Evolutionary conservation across 2,329 filamentous ascomycete genomes (phyloP).

Genomic region (Didymella glomerata): DNA sequence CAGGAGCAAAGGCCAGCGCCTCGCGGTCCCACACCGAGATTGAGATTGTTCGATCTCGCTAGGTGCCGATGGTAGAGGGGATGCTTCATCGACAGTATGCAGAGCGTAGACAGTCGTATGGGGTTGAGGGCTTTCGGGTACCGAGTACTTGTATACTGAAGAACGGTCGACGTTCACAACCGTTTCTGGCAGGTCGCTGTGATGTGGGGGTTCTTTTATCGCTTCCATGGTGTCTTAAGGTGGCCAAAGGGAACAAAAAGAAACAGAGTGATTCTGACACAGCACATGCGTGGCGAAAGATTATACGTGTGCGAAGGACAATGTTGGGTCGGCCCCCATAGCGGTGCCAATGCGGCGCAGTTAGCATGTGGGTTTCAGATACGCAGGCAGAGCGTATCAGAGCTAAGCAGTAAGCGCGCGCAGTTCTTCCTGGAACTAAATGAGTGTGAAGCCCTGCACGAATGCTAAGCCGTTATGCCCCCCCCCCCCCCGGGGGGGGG

Average conservation of each 20-base stretch:
- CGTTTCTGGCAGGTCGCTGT: constrained; percentile 7
- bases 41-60: background rate
- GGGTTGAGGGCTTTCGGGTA: constrained; percentile 1
- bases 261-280: background rate
- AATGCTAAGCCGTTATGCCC: background rate
- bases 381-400: background rate
- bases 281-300: background rate
- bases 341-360: constrained; percentile 7
- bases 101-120: background rate
- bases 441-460: background rate
- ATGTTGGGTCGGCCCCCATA: background rate
- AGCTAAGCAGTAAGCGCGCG: constrained; percentile 1
- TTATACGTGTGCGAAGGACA: background rate
- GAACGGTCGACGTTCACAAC: background rate
- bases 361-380: background rate
- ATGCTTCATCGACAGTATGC: background rate
- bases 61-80: background rate
- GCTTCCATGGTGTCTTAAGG: background rate
- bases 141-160: constrained; percentile 2
- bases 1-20: constrained; percentile 3
- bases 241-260: background rate
- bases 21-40: background rate
- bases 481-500: too few relatives aligned
- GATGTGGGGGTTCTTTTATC: background rate
- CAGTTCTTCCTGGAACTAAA: background rate